Evolutionary conservation across 768 basidiomycete genomes (phyloP), one percentile per base, ranked within the genome.

Genomic region (Boletus sp.): DNA sequence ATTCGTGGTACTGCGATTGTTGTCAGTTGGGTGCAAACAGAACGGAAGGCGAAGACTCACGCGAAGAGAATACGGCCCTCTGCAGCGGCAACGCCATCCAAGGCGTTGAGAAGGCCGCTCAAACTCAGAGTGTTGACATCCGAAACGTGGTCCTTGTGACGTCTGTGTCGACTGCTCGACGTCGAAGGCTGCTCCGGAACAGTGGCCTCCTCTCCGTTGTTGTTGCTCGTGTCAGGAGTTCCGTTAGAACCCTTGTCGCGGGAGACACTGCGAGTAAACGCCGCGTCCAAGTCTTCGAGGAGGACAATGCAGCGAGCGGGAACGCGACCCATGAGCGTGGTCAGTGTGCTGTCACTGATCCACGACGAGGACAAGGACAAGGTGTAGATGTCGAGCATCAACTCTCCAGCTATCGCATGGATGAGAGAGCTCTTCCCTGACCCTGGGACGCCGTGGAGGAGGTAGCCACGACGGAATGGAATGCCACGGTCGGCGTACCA

Each of bases 401-500:
- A 80, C 67, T 90, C 87, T 46, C 93, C 93, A 8, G 94, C 94
- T 30, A 94, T 84, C 14, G 92, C 84, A 60, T 94, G 90, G 64
- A 94, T 92, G 54, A 93, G 78, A 18, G 89, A 91, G 20, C 86
- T 88, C 76, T 94, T 94, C 47, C 92, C 92, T 29, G 88, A 89
- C 48, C 92, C 92, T 11, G 92, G 87, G 29, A 91, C 87, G 60
- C 90, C 90, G 63, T 92, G 85, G 24, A 93, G 78, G 50, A 93
- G 82, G 70, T 92, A 92, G 5, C 92, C 92, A 54, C 92, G 83
- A 53, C 92, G 88, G 82, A 91, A 94, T 32, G 92, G 92, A 62
- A 94, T 93, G 50, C 92, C 92, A 64, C 92, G 86, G 71, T 92
- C 89, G n/a, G 90, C 89, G 64, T 94, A 94, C 92, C 92, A 94